phyloP scores from a whole-genome alignment of 2,329 filamentous ascomycete genomes.

The Magnaporthales sp. region DNA sequence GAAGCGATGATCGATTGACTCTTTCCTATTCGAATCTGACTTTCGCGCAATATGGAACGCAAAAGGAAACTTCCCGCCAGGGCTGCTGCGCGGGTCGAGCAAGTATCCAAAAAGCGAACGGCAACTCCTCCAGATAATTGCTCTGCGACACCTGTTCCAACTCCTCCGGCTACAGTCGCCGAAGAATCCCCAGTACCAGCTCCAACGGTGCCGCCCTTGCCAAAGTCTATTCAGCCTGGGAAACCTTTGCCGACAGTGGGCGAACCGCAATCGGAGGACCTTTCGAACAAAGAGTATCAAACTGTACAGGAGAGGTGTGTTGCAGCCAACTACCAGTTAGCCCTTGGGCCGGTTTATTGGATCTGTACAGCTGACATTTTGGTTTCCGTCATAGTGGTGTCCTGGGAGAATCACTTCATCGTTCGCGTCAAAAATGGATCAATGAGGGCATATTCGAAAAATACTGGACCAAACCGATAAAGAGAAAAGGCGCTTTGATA shows the following conservation, averaged over 20 bases:
- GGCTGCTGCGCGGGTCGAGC: constrained; percentile 51
- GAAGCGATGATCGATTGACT: constrained; percentile 11
- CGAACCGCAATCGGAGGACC: constrained; percentile 53
- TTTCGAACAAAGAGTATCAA: constrained; percentile 61
- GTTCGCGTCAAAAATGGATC: constrained; percentile 68
- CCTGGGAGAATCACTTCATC: constrained; percentile 60
- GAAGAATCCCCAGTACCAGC: constrained; percentile 16
- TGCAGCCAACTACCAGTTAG: not conserved
- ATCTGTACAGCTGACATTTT: not conserved
- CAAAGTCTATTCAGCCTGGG: constrained; percentile 53
- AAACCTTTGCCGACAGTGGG: constrained; percentile 65
- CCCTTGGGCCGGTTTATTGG: constrained; percentile 3
- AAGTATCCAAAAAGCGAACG: constrained; percentile 50
- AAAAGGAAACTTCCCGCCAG: constrained; percentile 58
- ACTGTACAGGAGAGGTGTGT: constrained; percentile 61
- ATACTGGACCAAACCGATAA: constrained; percentile 67
- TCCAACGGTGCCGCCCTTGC: constrained; percentile 35
- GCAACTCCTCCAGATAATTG: constrained; percentile 43
- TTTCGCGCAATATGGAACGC: constrained; percentile 43
- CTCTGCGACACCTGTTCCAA: constrained; percentile 36
- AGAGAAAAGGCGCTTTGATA: constrained; percentile 55
- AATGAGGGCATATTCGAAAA: constrained; percentile 65
- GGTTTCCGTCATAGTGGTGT: constrained; percentile 49
- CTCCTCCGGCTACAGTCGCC: constrained; percentile 22
- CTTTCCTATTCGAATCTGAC: constrained; percentile 6